Percentiles rank a stretch among this genome's conserved stretches.
Evolutionary conservation across 441 rosid genomes (phyloP).

Genomic region (Mallotus repandus): DNA sequence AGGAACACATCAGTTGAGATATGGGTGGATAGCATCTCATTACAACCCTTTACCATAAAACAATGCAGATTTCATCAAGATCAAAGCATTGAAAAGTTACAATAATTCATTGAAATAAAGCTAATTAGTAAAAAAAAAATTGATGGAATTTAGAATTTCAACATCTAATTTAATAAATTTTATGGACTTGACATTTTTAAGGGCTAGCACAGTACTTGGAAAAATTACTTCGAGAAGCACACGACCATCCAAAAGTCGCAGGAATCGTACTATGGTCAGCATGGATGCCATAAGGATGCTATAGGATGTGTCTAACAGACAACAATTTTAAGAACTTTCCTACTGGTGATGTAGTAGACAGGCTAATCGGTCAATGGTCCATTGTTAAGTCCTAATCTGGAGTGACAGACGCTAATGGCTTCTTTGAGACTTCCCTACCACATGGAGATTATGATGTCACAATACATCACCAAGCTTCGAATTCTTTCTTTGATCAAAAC

Average conservation of each 20-base stretch:
- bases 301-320: constrained; percentile 50
- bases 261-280: constrained; percentile 57
- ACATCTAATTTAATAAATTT: too few species aligned
- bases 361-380: constrained; percentile 46
- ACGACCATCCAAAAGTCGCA: constrained; percentile 41
- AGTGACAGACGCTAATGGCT: constrained; percentile 48
- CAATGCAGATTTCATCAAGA: constrained; percentile 72
- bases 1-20: constrained; percentile 54
- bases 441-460: constrained; percentile 52
- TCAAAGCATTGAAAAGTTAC: constrained; percentile 49
- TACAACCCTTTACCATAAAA: constrained; percentile 71
- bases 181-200: too few species aligned
- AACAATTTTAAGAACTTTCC: constrained; percentile 45
- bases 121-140: too few species aligned
- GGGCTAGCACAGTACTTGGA: constrained; percentile 43
- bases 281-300: constrained; percentile 41
- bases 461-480: background rate
- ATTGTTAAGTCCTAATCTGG: constrained; percentile 16
- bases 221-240: constrained; percentile 47
- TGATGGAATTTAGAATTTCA: too few species aligned
- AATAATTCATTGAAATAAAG: background rate
- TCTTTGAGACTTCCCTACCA: constrained; percentile 44
- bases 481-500: too few species aligned
- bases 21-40: constrained; percentile 74
- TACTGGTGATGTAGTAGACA: constrained; percentile 54